These are phyloP conservation scores for Kingdonia uniflora DNA, from an alignment of 164 flowering plant genomes.

Conservation along the genomic window DNA sequence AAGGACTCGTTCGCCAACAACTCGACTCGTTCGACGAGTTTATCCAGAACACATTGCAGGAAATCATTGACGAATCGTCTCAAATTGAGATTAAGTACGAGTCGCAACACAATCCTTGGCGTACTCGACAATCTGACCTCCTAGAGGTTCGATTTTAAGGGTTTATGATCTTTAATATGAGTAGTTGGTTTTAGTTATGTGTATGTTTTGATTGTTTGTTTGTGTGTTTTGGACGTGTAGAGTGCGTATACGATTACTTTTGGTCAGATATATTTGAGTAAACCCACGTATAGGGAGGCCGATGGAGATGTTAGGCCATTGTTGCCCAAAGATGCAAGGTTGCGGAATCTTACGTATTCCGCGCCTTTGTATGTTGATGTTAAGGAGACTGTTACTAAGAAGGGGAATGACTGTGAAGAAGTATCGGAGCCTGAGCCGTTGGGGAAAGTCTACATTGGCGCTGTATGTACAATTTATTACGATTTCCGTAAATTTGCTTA, in stretches of 20 bases:
- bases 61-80: slow-evolving; percentile 91
- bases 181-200: too few relatives aligned
- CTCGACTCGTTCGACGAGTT: slow-evolving; percentile 97
- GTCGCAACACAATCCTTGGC: slow-evolving; percentile 96
- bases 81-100: slow-evolving; percentile 97
- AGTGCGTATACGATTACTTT: slow-evolving; percentile 86
- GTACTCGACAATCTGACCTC: slow-evolving; percentile 80
- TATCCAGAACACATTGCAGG: slow-evolving; percentile 98
- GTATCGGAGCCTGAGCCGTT: slow-evolving; percentile 76
- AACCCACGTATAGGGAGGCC: slow-evolving; percentile 98
- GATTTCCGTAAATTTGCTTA: too few relatives aligned
- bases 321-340: slow-evolving; percentile 94
- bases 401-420: slow-evolving; percentile 96
- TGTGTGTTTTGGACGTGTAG: slow-evolving; percentile 46
- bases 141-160: slow-evolving; percentile 81
- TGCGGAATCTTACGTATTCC: slow-evolving; percentile 90
- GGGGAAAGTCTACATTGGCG: slow-evolving; percentile 87
- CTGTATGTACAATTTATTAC: too few relatives aligned
- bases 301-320: slow-evolving; percentile 97
- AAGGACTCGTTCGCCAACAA: slow-evolving; percentile 93
- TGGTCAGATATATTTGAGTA: slow-evolving; percentile 93
- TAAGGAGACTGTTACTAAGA: slow-evolving; percentile 68
- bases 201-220: too few relatives aligned
- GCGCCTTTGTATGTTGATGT: slow-evolving; percentile 98
- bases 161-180: too few relatives aligned